Evolutionary conservation across 1,284 basidiomycete genomes (phyloP), one percentile per base, ranked within the genome.

Genomic region (Phylloboletellus chloephorus): DNA sequence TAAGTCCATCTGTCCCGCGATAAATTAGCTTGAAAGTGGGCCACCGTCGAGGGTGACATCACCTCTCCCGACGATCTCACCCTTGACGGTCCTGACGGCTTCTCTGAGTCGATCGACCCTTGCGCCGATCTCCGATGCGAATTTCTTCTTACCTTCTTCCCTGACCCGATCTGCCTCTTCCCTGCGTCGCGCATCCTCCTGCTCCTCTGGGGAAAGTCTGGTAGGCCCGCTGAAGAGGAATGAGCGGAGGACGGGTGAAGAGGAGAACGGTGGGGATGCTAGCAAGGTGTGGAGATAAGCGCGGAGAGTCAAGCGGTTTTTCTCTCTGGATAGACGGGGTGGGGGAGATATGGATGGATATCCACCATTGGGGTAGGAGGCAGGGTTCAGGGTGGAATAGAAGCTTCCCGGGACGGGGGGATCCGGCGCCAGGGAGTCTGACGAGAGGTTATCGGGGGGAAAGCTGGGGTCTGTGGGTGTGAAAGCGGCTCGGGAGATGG

Each of bases 251-350:
- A 96, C 81, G 2, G 88, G 85, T 0, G 90, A 92, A 35, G 89
- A 87, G 0, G 87, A 82, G 13, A 96, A 74, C 11, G 74, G 69
- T 1, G 82, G 77, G 4, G 82, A 82, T n/a, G 76, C 65, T 30
- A 99, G 70, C 15, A 99, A 71, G 0, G 79, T 67, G 51, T 88
- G 85, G 11, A 99, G 72, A 64, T 98, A 98, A 0, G 92, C 88
- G 16, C 96, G 79, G 7, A 99, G 76, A 0, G 96, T 98, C 7
- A 98, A 71, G 6, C 96, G 76, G 56, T 99, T 99, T 73, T 93
- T 95, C 64, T 99, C 96, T 20, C 93, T 74, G 0, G 88, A 73
- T 12, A 97, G 74, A 17, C 80, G 79, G 30, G 72, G 67, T 17
- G 65, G 59, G 17, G 15, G 24, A 29, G 37, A 26, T 29, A 12